Evolutionary conservation across 129 eudicot genomes (phyloP).

Genomic region (Centella asiatica): DNA sequence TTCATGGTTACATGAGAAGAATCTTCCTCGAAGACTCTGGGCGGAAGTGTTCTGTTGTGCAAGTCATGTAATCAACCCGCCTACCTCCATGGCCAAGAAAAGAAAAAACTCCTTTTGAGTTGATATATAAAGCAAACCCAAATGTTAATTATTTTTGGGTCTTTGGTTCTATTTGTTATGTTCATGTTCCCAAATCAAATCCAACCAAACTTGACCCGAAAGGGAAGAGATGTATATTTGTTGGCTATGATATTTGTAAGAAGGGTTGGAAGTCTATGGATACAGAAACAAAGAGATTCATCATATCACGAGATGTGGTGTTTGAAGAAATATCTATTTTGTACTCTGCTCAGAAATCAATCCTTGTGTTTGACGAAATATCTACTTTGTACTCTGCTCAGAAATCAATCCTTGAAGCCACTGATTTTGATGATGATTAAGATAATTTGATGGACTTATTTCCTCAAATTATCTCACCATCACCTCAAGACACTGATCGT

Average conservation of each 20-base stretch:
- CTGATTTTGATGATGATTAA: no score
- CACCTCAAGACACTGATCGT: no score
- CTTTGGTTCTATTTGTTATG: constrained; percentile 9
- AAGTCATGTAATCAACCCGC: constrained; percentile 3
- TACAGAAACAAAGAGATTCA: no score
- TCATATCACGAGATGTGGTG: no score
- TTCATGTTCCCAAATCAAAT: background rate
- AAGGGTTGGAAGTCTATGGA: background rate
- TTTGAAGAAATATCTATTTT: no score
- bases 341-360: no score
- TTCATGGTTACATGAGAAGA: constrained; percentile 19
- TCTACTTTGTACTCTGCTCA: no score
- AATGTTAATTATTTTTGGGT: constrained; percentile 16
- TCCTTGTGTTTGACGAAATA: no score
- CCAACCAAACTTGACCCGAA: background rate
- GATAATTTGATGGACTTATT: no score
- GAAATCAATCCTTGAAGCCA: no score
- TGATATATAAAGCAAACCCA: background rate
- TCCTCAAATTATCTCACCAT: no score
- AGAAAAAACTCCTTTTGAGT: constrained; percentile 14
- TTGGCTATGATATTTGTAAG: background rate
- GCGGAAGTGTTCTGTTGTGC: constrained; percentile 17
- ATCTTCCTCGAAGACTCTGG: constrained; percentile 16
- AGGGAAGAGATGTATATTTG: background rate
- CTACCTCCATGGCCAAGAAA: constrained; percentile 14